Conservation (phyloP, 2,329 filamentous ascomycete species). For the Cladosporium sp. region DNA sequence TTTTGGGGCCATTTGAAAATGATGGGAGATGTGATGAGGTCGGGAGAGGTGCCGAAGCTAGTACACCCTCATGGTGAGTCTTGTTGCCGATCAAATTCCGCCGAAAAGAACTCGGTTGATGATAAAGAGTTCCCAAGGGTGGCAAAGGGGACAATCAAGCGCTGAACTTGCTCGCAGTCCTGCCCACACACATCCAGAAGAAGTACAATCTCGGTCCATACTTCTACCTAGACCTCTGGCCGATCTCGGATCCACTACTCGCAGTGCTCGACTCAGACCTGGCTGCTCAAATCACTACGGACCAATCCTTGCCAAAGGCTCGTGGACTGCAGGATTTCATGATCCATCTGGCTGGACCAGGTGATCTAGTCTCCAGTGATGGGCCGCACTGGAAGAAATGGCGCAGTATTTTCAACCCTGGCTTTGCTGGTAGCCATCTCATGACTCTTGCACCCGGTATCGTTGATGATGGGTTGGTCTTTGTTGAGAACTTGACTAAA, state of each 20-base stretch:
- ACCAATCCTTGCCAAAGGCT: slow-evolving; percentile 17
- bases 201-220: slow-evolving; percentile 20
- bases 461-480: slow-evolving; percentile 32
- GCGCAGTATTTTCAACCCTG: slow-evolving; percentile 41
- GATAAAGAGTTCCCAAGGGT: too few relatives aligned
- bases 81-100: too few relatives aligned
- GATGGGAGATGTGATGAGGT: slow-evolving; percentile 16
- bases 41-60: not conserved
- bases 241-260: slow-evolving; percentile 18
- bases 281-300: slow-evolving; percentile 16
- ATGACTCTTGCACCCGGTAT: slow-evolving; percentile 37
- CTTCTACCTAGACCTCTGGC: slow-evolving; percentile 24
- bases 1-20: slow-evolving; percentile 18
- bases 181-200: slow-evolving; percentile 13
- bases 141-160: too few relatives aligned
- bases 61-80: slow-evolving; percentile 18
- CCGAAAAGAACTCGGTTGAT: too few relatives aligned
- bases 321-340: slow-evolving; percentile 14
- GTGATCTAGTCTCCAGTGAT: slow-evolving; percentile 26
- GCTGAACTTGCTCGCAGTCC: not conserved
- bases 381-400: slow-evolving; percentile 41
- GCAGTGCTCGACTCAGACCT: slow-evolving; percentile 16
- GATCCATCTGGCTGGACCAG: slow-evolving; percentile 18
- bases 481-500: slow-evolving; percentile 31
- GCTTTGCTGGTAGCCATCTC: slow-evolving; percentile 36